Base-by-base conservation (phyloP, 257 asterid species). In the Jasminum sambac region DNA sequence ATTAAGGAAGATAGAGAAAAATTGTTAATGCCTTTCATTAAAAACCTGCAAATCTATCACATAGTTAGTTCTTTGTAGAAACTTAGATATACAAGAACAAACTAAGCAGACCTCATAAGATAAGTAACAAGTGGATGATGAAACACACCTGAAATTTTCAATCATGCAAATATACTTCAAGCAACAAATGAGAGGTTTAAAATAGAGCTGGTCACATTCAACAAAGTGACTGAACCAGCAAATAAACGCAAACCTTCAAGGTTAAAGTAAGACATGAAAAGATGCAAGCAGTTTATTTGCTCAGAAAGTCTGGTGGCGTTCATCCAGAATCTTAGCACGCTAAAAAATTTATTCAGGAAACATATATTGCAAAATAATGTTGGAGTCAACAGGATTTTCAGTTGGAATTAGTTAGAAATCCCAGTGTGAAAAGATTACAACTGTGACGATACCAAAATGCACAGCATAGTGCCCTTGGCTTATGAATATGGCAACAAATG, bases 1-100 rank as follows among this genome's bases (percentile, higher is more conserved):
- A 66, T 62, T 64, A 40, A 16, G 60, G 58, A 73, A 57, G 44
- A 48, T 64, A 67, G 37, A 23, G 61, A 62, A 73, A 61, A 62
- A 50, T 46, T 38, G 30, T 25, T 72, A 63, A 39, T 57, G 39
- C 55, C 24, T 72, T 25, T 17, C 60, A 46, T 38, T 55, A 16
- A 39, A 73, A 46, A 42, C 19, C 24, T 64, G 62, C 72, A 23
- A 71, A 73, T 68, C 38, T 36, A 81, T 59, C 26, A 57, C 57
- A 43, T 8, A n/a, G 39, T 42, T 62, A n/a, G 26, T 67, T 37
- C 14, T 40, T 38, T 34, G 11, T 55, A 12, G 9, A 3, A 55
- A 55, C 21, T 19, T 55, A 55, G 36, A 55, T 55, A n/a, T 13
- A 17, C 4, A 17, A 25, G 21, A 3, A 21, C 59, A 55, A 21